phyloP scores from a whole-genome alignment of 129 eudicot genomes.

The Chrysanthemum makinoi region DNA sequence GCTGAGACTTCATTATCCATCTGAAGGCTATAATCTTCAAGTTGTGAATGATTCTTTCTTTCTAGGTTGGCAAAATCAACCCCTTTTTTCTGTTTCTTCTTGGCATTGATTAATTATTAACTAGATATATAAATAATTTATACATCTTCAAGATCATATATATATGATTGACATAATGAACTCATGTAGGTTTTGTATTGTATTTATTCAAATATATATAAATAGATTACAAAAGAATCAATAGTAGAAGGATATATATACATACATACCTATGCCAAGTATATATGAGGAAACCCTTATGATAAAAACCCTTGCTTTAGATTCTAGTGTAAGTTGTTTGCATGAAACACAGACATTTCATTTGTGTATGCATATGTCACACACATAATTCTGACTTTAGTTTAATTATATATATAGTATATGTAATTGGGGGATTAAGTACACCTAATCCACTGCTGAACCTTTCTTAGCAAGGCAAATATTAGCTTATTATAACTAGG shows the following conservation, averaged over 20 bases:
- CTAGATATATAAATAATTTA: neutral
- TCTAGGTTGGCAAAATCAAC: constrained; percentile 85
- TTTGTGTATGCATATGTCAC: neutral
- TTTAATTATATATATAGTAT: neutral
- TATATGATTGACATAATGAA: neutral
- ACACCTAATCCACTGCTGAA: constrained; percentile 31
- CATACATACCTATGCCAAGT: no score
- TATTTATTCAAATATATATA: neutral
- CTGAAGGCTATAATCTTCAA: constrained; percentile 71
- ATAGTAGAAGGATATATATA: no score
- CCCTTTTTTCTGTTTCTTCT: constrained; percentile 83
- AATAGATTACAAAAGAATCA: no score
- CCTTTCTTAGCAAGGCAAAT: neutral
- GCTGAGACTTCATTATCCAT: constrained; percentile 86
- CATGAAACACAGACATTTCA: constrained; percentile 19
- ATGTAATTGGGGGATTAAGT: constrained; percentile 11
- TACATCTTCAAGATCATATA: neutral
- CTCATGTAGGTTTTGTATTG: no score
- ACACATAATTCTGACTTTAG: no score
- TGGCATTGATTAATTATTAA: constrained; percentile 45
- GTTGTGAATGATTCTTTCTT: constrained; percentile 55
- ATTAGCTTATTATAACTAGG: neutral
- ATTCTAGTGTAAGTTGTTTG: constrained; percentile 6
- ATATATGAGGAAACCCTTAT: neutral
- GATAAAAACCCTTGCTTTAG: neutral